Percentiles rank a stretch among this genome's conserved stretches.
phyloP scores from a whole-genome alignment of 1,284 basidiomycete genomes.

The Wallemia hederae region DNA sequence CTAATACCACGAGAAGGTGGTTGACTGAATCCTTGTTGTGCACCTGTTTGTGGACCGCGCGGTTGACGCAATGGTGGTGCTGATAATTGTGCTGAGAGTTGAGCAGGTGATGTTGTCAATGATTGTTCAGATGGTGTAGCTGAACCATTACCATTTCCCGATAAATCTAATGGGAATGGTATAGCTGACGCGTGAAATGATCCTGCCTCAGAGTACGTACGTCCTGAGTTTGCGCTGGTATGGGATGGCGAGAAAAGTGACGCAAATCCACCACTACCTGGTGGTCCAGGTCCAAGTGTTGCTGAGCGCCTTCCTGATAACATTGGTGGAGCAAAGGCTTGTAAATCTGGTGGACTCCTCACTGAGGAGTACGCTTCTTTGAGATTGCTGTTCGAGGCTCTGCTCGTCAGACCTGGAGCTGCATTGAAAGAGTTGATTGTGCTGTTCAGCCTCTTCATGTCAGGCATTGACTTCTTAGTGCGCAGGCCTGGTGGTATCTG shows the following conservation, averaged over 20 bases:
- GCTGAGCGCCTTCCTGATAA: neutral
- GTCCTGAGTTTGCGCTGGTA: neutral
- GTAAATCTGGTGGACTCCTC: neutral
- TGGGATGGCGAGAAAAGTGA: neutral
- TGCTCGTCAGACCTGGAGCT: neutral
- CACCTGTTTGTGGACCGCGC: neutral
- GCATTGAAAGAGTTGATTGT: neutral
- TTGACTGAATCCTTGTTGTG: neutral
- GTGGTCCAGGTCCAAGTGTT: neutral
- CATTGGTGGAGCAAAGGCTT: neutral
- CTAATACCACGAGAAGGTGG: neutral
- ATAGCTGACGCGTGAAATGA: neutral
- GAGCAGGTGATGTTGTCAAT: neutral
- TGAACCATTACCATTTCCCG: neutral
- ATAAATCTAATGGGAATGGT: neutral
- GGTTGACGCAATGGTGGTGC: neutral
- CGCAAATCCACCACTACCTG: neutral
- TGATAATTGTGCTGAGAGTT: neutral
- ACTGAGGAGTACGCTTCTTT: slow-evolving; percentile 10
- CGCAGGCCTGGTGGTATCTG: neutral
- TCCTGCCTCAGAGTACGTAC: neutral
- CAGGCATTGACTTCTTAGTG: slow-evolving; percentile 1
- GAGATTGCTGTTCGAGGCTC: slow-evolving; percentile 4
- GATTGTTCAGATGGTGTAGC: neutral
- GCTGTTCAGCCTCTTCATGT: neutral